Conservation (phyloP, 352 stramenopile species). For the Phytophthora litchii region DNA sequence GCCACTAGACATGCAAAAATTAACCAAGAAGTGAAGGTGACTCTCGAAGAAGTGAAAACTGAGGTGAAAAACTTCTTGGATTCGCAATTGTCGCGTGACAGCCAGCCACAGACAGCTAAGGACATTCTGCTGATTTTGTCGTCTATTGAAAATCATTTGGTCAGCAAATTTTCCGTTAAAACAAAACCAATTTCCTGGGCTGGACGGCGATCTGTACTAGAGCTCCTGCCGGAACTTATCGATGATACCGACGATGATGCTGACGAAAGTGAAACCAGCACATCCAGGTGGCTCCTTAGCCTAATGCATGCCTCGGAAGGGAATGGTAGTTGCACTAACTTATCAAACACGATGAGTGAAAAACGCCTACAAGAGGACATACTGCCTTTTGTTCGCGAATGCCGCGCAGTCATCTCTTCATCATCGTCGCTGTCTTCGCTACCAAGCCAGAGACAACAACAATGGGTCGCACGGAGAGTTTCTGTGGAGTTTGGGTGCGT, state of each 20-base stretch:
- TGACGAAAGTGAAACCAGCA: conserved; percentile 5
- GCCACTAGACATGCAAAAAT: conserved; percentile 21
- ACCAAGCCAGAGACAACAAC: conserved; percentile 33
- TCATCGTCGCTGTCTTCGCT: conserved; percentile 31
- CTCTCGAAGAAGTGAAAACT: conserved; percentile 34
- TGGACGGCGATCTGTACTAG: conserved; percentile 29
- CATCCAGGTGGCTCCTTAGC: conserved; percentile 14
- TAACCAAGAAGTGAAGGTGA: conserved; percentile 17
- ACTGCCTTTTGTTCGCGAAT: conserved; percentile 37
- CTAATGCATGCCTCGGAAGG: conserved; percentile 10
- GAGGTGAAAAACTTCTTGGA: conserved; percentile 40
- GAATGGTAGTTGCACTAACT: neutral
- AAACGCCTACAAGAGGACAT: conserved; percentile 29
- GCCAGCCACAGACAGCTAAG: conserved; percentile 30
- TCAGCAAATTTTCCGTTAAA: conserved; percentile 25
- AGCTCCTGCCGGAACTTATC: conserved; percentile 28
- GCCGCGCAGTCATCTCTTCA: conserved; percentile 25
- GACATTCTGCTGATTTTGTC: conserved; percentile 44
- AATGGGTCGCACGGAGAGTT: conserved; percentile 40
- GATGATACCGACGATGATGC: conserved; percentile 10
- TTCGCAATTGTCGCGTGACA: conserved; percentile 13
- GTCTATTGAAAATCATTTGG: conserved; percentile 42
- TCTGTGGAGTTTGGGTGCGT: conserved; percentile 33
- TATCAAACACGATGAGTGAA: conserved; percentile 6
- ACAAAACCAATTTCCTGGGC: conserved; percentile 17